Conservation (phyloP, 2,329 filamentous ascomycete genomes). For the Aspergillus sp. region DNA sequence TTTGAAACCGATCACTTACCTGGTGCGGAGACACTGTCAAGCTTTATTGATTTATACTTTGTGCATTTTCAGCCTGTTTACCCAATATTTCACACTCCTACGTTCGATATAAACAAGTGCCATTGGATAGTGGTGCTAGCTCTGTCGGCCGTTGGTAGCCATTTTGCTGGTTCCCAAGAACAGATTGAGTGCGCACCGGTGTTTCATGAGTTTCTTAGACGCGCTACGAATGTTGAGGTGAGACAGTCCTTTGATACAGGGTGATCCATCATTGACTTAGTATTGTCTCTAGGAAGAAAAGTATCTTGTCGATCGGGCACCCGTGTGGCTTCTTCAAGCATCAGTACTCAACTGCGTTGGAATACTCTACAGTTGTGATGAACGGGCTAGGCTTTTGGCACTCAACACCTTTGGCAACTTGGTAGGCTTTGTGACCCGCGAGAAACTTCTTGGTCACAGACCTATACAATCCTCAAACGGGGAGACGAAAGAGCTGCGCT, state of each 20-base stretch:
- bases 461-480: constrained; percentile 6
- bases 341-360: constrained; percentile 37
- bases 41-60: constrained; percentile 40
- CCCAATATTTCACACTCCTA: constrained; percentile 43
- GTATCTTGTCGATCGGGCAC: constrained; percentile 9
- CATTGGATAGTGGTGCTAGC: constrained; percentile 46
- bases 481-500: constrained; percentile 23
- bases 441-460: constrained; percentile 26
- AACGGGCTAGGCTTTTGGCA: constrained; percentile 26
- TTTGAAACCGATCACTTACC: constrained; percentile 38
- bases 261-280: neutral
- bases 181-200: constrained; percentile 33
- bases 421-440: constrained; percentile 24
- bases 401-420: constrained; percentile 32
- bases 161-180: constrained; percentile 31
- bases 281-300: constrained; percentile 31
- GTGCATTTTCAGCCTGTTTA: constrained; percentile 43
- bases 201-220: constrained; percentile 46
- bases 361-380: constrained; percentile 29
- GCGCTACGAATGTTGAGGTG: constrained; percentile 41
- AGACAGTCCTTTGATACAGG: neutral
- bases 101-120: constrained; percentile 37
- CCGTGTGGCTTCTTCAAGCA: constrained; percentile 34
- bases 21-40: constrained; percentile 25
- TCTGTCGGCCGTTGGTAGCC: constrained; percentile 44